Evolutionary conservation across 2,329 filamentous ascomycete genomes (phyloP), one percentile per base, ranked within the genome.

Genomic region (Aspergillus candidus): DNA sequence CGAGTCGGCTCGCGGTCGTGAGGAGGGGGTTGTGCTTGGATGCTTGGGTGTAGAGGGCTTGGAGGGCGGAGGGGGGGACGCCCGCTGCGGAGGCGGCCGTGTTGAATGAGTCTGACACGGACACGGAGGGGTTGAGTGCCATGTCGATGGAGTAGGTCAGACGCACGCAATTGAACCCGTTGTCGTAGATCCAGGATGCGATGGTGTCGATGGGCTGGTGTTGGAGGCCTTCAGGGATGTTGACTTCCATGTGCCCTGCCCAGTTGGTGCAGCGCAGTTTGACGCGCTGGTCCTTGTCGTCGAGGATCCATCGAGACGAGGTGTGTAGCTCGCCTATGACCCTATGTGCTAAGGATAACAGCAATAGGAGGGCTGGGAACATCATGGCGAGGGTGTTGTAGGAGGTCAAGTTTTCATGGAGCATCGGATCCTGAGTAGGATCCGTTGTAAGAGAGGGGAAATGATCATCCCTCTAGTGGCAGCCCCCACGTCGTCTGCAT

Each of bases 151-250:
- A 40, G 27, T 40, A 40, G 6, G 38, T 40, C 32, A 40, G 17
- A 1, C 38, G 38, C 38, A 40, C 38, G 18, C 38, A 40, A 29
- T 40, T 40, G 38, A 40, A 40, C 14, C 38, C 38, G 32, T 40
- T 40, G 38, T 14, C 22, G 14, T 29, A 27, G 29, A 40, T 40
- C 38, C 38, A 40, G 22, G 18, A 14, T 7, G 38, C 32, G 38
- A 40, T 40, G 22, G 38, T 40, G 38, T 40, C 38, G 17, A 40
- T 40, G 38, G 38, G 32, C 32, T 40, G 38, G 18, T 40, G 38
- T 12, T 40, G 38, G 2, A 40, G 38, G 22, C 38, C 38, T 32
- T 40, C 38, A 13, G 38, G 38, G 38, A 40, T 31, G 29, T 40
- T 40, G 38, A 40, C 38, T 32, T 40, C 38, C 38, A 40, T 40